Conservation (phyloP, 2,329 filamentous ascomycete genomes). For the Hymenoscyphus scutula region DNA sequence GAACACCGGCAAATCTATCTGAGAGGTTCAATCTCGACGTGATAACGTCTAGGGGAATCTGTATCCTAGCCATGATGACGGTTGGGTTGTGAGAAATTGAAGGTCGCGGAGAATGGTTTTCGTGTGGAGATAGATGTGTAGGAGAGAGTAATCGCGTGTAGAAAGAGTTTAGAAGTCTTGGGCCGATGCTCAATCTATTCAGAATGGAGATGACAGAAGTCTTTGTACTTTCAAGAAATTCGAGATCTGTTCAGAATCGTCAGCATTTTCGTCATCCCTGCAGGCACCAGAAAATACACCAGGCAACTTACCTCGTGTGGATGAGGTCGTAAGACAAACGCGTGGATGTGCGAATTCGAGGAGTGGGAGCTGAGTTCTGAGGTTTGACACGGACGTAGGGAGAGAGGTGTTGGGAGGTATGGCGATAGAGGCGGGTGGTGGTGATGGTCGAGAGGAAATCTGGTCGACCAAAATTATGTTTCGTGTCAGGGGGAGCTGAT, state of each 20-base stretch:
- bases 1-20: slow-evolving; percentile 81
- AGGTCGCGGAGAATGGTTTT: background rate
- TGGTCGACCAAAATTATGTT: slow-evolving; percentile 2
- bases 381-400: too few species aligned
- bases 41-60: slow-evolving; percentile 87
- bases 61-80: slow-evolving; percentile 74
- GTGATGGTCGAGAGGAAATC: background rate
- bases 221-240: slow-evolving; percentile 19
- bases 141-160: background rate
- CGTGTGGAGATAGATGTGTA: background rate
- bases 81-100: background rate
- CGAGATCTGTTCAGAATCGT: slow-evolving; percentile 32
- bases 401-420: background rate
- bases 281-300: slow-evolving; percentile 15
- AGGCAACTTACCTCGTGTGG: slow-evolving; percentile 8
- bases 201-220: background rate
- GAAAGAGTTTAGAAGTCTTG: slow-evolving; percentile 2
- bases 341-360: background rate
- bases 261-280: slow-evolving; percentile 22
- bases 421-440: background rate
- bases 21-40: slow-evolving; percentile 85
- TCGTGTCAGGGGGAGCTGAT: slow-evolving; percentile 19
- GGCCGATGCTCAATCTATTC: background rate
- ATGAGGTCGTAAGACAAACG: background rate
- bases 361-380: background rate